A percentile compares a stretch with the other conserved stretches of the same genome.
Conservation (phyloP, 176 grass and related monocot genomes). For the Eragrostis curvula region DNA sequence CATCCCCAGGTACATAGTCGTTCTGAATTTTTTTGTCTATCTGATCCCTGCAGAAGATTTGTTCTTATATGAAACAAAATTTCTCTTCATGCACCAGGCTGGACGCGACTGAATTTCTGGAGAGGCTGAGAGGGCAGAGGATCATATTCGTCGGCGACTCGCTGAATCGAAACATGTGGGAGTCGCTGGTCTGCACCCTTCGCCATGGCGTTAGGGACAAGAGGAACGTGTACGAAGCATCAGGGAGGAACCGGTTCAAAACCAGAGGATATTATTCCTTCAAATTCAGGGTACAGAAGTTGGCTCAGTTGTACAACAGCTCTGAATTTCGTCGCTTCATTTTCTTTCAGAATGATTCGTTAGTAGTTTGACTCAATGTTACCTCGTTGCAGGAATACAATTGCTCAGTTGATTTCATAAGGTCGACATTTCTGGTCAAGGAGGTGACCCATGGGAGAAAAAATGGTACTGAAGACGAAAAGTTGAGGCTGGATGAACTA, state of each 20-base stretch:
- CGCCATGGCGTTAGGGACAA: conserved; percentile 70
- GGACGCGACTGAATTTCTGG: conserved; percentile 69
- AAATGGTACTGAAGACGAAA: conserved; percentile 46
- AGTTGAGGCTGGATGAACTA: conserved; percentile 74
- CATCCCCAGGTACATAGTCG: conserved; percentile 58
- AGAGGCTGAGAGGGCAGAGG: conserved; percentile 82
- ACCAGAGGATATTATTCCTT: conserved; percentile 88
- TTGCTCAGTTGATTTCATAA: conserved; percentile 81
- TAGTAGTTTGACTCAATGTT: neutral
- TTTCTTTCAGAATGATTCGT: neutral
- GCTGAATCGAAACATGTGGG: conserved; percentile 97
- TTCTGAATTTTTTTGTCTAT: neutral
- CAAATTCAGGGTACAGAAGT: conserved; percentile 66
- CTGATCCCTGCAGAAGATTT: neutral
- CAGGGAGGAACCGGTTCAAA: conserved; percentile 82
- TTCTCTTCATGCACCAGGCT: conserved; percentile 46
- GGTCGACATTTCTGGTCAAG: conserved; percentile 83
- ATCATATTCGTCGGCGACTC: conserved; percentile 95
- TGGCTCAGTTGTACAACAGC: neutral
- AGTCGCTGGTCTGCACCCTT: conserved; percentile 89
- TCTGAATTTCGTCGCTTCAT: neutral
- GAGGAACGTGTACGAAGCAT: conserved; percentile 67
- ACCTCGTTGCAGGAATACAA: conserved; percentile 72
- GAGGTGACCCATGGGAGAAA: conserved; percentile 41
- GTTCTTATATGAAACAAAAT: neutral